A percentile compares a stretch with the other conserved stretches of the same genome.
Conservation (phyloP, 805 yeast species). For the Candida easanensis region DNA sequence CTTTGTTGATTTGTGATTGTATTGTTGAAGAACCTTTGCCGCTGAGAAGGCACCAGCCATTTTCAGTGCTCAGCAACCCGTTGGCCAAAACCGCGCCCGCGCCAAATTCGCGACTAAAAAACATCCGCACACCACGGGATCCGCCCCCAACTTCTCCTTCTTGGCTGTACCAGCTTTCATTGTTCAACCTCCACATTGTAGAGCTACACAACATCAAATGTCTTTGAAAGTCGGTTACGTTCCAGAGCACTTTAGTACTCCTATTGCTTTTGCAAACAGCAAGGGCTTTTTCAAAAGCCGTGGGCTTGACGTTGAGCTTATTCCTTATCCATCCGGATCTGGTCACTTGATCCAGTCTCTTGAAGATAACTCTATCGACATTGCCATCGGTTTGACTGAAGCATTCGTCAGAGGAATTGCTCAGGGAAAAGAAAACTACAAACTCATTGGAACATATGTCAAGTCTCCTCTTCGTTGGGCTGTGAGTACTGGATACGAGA, state of each 20-base stretch:
- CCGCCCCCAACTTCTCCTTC: too few relatives aligned
- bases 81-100: not conserved
- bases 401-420: constrained; percentile 84
- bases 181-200: not conserved
- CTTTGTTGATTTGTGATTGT: not conserved
- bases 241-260: constrained; percentile 92
- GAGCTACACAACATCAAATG: constrained; percentile 13
- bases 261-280: constrained; percentile 66
- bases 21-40: not conserved
- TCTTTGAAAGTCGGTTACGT: constrained; percentile 68
- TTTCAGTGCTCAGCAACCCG: not conserved
- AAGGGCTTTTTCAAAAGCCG: constrained; percentile 52
- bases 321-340: constrained; percentile 81
- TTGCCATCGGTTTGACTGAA: constrained; percentile 88
- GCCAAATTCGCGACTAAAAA: not conserved
- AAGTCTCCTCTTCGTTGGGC: constrained; percentile 90
- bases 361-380: constrained; percentile 59
- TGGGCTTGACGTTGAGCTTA: constrained; percentile 54
- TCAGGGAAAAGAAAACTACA: constrained; percentile 47
- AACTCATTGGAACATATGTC: constrained; percentile 79
- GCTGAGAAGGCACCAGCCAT: constrained; percentile 3
- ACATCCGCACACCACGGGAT: constrained; percentile 14
- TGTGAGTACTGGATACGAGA: constrained; percentile 67
- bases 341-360: constrained; percentile 81
- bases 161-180: not conserved